These are phyloP conservation scores for Verticillium nonalfalfae DNA, from an alignment of 2,329 filamentous ascomycete genomes.

Conservation along the genomic window DNA sequence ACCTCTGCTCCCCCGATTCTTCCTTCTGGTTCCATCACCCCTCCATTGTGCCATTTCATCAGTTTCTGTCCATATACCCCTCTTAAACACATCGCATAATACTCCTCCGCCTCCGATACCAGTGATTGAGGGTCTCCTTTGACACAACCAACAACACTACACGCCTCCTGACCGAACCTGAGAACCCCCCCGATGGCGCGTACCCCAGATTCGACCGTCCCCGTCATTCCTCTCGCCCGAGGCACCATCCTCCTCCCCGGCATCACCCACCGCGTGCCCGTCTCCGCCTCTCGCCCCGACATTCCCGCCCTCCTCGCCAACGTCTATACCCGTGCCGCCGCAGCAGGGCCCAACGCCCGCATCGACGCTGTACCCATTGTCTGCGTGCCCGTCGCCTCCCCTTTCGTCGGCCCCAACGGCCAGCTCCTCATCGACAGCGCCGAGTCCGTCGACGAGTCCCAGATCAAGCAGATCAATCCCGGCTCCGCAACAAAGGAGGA, in stretches of 20 bases:
- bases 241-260: constrained; percentile 81
- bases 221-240: constrained; percentile 76
- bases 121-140: not conserved
- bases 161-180: not conserved
- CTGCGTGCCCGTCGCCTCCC: constrained; percentile 79
- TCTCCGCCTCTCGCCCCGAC: constrained; percentile 74
- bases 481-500: constrained; percentile 60
- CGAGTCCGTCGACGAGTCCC: constrained; percentile 38
- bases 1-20: not conserved
- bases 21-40: not conserved
- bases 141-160: not conserved
- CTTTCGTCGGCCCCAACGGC: constrained; percentile 66
- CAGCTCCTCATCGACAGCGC: constrained; percentile 67
- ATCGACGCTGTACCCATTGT: constrained; percentile 70
- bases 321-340: constrained; percentile 70
- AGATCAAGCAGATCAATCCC: constrained; percentile 45
- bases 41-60: not conserved
- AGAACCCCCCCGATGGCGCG: constrained; percentile 16
- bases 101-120: not conserved
- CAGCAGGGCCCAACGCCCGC: constrained; percentile 57
- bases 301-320: constrained; percentile 82
- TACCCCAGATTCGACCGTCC: constrained; percentile 42
- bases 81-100: not conserved
- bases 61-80: not conserved
- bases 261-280: constrained; percentile 75